Base-by-base conservation (phyloP, 2,329 filamentous ascomycete species). In the Penicillium brevicompactum region DNA sequence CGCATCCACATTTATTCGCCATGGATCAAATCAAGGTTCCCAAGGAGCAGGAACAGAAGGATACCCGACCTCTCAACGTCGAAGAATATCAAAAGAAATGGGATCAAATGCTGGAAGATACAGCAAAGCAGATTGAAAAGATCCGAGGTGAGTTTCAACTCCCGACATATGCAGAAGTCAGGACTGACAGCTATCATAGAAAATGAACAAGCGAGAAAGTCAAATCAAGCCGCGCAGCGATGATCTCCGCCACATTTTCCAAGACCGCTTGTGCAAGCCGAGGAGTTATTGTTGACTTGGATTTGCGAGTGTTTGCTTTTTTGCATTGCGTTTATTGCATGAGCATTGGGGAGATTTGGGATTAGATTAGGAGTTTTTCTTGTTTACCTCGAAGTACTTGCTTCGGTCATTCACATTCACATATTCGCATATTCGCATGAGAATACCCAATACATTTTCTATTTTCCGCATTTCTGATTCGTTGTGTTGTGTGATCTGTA, bases 71-170 rank as follows among this genome's bases (percentile, higher is more conserved):
- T 3, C 24, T 9, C 13, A 53, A 22, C 3, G 49, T 53, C 13
- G 53, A 56, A 27, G 49, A 53, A 30, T 56, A 56, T 13, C 53
- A 56, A 24, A 53, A 22, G 45, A 43, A 53, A 31, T 56, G 53
- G 53, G 53, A 56, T 14, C 49, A 56, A 27, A 41, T 56, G 13
- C 49, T 56, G 5, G 43, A 56, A 44, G 50, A 56, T 2, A 56
- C 53, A 11, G 49, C 30, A 11, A 53, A 40, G 22, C 53, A 56
- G 32, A 56, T 56, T 32, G 34, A 53, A 41, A 44, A 53, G 24
- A 53, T 53, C 32, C 53, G 49, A 56, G 53, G 53, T 56, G 9
- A 32, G 45, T 40, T 16, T 2, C n/a, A 42, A 45, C 13, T 49
- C 24, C 24, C 24, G 27, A 48, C 49, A 53, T 49, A 45, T 56